phyloP scores from a whole-genome alignment of 2,329 filamentous ascomycete genomes.

The Aspergillus sp. region DNA sequence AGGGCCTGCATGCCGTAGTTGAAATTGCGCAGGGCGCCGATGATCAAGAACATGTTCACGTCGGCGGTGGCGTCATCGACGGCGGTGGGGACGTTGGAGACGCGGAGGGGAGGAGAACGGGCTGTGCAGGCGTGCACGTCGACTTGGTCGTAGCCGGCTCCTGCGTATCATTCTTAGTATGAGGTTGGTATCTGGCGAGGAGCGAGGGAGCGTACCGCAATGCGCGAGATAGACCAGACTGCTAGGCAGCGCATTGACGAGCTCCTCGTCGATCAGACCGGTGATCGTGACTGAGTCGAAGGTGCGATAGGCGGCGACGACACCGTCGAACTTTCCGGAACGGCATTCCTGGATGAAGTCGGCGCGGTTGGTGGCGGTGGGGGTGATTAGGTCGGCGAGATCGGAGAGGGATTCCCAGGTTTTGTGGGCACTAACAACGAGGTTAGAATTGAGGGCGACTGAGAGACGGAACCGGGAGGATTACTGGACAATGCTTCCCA shows the following conservation, averaged over 20 bases:
- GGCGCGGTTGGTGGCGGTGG: conserved; percentile 59
- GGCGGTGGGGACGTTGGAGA: conserved; percentile 79
- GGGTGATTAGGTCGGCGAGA: conserved; percentile 64
- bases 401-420: conserved; percentile 62
- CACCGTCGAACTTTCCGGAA: conserved; percentile 64
- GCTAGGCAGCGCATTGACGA: conserved; percentile 54
- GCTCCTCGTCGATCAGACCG: conserved; percentile 67
- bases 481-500: conserved; percentile 65
- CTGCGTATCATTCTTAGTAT: conserved; percentile 36
- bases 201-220: conserved; percentile 31
- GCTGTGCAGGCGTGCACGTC: conserved; percentile 70
- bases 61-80: conserved; percentile 84
- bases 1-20: conserved; percentile 65
- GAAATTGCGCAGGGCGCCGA: conserved; percentile 76
- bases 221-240: conserved; percentile 39
- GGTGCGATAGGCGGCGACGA: conserved; percentile 67
- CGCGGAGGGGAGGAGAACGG: conserved; percentile 58
- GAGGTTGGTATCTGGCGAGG: not conserved
- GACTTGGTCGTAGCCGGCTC: conserved; percentile 83
- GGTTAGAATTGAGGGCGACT: conserved; percentile 1
- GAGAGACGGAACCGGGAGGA: conserved; percentile 25
- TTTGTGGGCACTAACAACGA: conserved; percentile 52
- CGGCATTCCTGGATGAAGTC: conserved; percentile 70
- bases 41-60: conserved; percentile 73
- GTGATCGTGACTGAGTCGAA: conserved; percentile 65